phyloP scores from a whole-genome alignment of 192 early-diverging fungal species.

The Chytriomyces hyalinus region DNA sequence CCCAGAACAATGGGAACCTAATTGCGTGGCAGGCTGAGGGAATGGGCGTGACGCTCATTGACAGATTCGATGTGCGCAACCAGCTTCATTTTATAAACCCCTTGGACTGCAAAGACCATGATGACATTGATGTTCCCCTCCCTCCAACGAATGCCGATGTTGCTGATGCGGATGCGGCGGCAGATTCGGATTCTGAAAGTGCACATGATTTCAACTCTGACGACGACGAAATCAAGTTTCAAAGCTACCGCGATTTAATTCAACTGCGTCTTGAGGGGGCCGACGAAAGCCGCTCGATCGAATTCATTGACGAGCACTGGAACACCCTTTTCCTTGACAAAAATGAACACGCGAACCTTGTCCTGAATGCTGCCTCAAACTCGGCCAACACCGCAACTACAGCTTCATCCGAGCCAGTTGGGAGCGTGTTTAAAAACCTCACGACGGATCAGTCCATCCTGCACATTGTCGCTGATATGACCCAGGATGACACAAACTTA shows the following conservation, averaged over 20 bases:
- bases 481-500: background rate
- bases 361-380: background rate
- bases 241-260: constrained; percentile 25
- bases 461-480: background rate
- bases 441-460: constrained; percentile 1
- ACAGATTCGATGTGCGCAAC: constrained; percentile 30
- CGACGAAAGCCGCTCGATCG: background rate
- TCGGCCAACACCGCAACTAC: background rate
- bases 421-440: background rate
- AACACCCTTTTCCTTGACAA: background rate
- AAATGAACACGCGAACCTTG: background rate
- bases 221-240: constrained; percentile 12
- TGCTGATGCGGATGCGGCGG: background rate
- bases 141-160: no score
- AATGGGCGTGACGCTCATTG: constrained; percentile 25
- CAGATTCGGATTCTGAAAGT: constrained; percentile 8
- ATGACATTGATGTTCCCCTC: no score
- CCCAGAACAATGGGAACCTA: background rate
- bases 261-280: background rate
- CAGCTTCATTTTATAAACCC: background rate
- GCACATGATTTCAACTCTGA: background rate
- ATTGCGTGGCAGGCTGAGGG: constrained; percentile 9
- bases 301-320: constrained; percentile 19
- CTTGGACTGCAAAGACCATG: background rate
- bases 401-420: background rate